A percentile compares a stretch with the other conserved stretches of the same genome.
These are phyloP conservation scores for Puccinia horiana DNA, from an alignment of 1,284 basidiomycete species.

Conservation along the genomic window DNA sequence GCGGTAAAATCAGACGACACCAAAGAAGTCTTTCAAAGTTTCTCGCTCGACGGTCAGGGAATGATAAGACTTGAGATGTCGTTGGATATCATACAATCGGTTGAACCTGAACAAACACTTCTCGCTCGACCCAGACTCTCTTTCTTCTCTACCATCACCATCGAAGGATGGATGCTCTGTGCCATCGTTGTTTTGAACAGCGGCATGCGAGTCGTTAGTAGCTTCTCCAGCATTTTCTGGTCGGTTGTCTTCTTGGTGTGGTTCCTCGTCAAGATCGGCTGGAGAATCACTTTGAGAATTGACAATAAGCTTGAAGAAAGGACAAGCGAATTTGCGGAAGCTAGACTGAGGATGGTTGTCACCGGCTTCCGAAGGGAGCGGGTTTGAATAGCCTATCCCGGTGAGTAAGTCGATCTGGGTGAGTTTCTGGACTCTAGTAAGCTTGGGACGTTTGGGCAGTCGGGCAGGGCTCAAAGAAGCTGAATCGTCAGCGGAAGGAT, in stretches of 20 bases:
- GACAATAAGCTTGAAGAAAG: neutral
- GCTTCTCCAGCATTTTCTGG: no score
- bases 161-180: neutral
- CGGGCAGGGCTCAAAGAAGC: neutral
- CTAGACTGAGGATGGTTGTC: neutral
- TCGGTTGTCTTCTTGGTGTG: no score
- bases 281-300: neutral
- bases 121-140: neutral
- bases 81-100: conserved; percentile 38
- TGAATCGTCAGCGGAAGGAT: neutral
- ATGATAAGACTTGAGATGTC: conserved; percentile 36
- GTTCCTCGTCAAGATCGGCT: neutral
- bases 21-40: conserved; percentile 33
- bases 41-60: conserved; percentile 11
- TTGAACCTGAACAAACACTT: conserved; percentile 30
- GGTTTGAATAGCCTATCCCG: conserved; percentile 16
- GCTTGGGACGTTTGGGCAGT: neutral
- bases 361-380: neutral
- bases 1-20: neutral
- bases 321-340: conserved; percentile 15
- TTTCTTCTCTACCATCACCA: neutral
- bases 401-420: conserved; percentile 32
- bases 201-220: no score
- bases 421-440: conserved; percentile 23
- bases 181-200: neutral